Evolutionary conservation across 257 asterid species (phyloP).

Genomic region (Petunia secreta): DNA sequence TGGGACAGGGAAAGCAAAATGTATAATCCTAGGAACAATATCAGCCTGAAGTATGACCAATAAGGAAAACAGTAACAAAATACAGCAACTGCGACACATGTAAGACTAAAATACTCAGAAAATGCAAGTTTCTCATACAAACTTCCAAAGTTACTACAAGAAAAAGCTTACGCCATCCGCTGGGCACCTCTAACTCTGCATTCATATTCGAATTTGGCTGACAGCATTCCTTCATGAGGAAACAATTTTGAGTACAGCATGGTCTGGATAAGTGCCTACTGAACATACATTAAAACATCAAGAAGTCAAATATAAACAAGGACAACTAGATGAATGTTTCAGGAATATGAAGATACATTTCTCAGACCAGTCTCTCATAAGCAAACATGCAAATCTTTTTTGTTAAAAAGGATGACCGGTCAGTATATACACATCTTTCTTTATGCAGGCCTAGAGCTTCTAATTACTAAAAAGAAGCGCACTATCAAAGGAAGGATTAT

Average conservation of each 20-base stretch:
- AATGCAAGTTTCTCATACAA: slow-evolving; percentile 3
- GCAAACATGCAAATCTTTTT: not conserved
- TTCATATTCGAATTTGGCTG: slow-evolving; percentile 95
- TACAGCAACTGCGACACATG: not conserved
- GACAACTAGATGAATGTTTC: slow-evolving; percentile 11
- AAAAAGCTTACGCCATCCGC: slow-evolving; percentile 89
- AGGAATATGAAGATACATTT: slow-evolving; percentile 18
- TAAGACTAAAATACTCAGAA: not conserved
- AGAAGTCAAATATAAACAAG: slow-evolving; percentile 1
- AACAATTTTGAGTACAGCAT: slow-evolving; percentile 73
- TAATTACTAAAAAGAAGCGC: not conserved
- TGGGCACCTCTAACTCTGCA: slow-evolving; percentile 96
- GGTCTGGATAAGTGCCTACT: slow-evolving; percentile 83
- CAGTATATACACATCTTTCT: slow-evolving; percentile 15
- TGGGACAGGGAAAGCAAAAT: slow-evolving; percentile 28
- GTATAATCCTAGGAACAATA: slow-evolving; percentile 17
- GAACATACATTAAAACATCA: slow-evolving; percentile 24
- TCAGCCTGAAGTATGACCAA: not conserved
- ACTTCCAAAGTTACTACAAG: slow-evolving; percentile 28
- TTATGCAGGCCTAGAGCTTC: slow-evolving; percentile 13
- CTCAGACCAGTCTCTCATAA: slow-evolving; percentile 16
- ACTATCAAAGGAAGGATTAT: not conserved
- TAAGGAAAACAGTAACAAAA: slow-evolving; percentile 13
- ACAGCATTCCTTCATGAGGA: slow-evolving; percentile 75
- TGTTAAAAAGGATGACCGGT: not conserved